Conservation (phyloP, 2,329 filamentous ascomycete species). For the Paracoccidioides brasiliensis region DNA sequence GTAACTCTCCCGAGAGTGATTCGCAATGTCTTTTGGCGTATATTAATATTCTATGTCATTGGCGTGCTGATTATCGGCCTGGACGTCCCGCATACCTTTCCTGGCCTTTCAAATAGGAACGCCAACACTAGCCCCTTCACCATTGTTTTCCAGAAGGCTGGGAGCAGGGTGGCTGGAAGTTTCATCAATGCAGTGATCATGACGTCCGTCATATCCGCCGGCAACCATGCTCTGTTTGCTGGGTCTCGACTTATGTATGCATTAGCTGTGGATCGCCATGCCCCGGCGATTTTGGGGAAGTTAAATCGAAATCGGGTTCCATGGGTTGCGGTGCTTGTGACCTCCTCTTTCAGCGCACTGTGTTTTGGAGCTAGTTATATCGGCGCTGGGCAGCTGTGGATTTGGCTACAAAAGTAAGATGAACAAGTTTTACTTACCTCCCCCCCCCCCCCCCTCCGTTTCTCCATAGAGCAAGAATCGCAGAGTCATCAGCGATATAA, state of each 20-base stretch:
- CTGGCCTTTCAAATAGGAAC: slow-evolving; percentile 30
- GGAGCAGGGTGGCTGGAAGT: slow-evolving; percentile 41
- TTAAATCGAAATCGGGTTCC: slow-evolving; percentile 40
- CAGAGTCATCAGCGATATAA: neutral
- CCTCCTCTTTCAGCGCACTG: slow-evolving; percentile 41
- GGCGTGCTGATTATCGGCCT: slow-evolving; percentile 45
- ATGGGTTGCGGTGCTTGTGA: slow-evolving; percentile 43
- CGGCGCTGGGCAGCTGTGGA: slow-evolving; percentile 52
- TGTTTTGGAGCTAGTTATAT: slow-evolving; percentile 55
- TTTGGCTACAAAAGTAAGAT: slow-evolving; percentile 50
- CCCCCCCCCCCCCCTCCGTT: too few relatives aligned
- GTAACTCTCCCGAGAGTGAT: slow-evolving; percentile 50
- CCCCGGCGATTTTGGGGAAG: slow-evolving; percentile 41
- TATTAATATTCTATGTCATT: slow-evolving; percentile 42
- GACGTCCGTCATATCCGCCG: slow-evolving; percentile 45
- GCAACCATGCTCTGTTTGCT: slow-evolving; percentile 47
- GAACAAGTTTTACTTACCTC: neutral
- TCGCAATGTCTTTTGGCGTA: slow-evolving; percentile 53
- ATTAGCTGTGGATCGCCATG: slow-evolving; percentile 42
- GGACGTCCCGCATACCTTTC: slow-evolving; percentile 45
- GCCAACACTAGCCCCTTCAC: slow-evolving; percentile 44
- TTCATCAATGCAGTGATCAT: slow-evolving; percentile 51
- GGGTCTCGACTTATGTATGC: slow-evolving; percentile 46
- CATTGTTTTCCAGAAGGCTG: slow-evolving; percentile 47
- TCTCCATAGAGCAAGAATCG: neutral